Evolutionary conservation across 768 basidiomycete genomes (phyloP).

Genomic region (Serendipita indica): DNA sequence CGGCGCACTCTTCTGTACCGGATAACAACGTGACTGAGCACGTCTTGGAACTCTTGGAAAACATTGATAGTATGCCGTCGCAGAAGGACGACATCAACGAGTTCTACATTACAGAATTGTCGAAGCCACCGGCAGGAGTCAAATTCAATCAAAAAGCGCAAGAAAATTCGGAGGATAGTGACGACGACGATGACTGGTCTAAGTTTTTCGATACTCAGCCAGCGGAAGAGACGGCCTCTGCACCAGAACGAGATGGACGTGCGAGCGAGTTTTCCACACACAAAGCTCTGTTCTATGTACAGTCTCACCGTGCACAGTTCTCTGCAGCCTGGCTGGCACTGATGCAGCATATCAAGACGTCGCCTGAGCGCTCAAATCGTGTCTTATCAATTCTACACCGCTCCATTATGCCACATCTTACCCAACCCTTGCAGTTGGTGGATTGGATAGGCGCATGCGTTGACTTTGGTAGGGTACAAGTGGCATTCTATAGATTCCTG

Average conservation of each 20-base stretch:
- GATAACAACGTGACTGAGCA: constrained; percentile 28
- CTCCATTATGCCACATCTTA: constrained; percentile 70
- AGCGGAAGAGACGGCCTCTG: constrained; percentile 24
- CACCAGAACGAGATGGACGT: constrained; percentile 30
- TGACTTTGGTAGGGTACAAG: constrained; percentile 47
- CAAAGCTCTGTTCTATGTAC: constrained; percentile 59
- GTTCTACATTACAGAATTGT: constrained; percentile 66
- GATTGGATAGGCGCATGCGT: constrained; percentile 82
- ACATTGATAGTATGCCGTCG: constrained; percentile 59
- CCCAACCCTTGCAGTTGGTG: constrained; percentile 65
- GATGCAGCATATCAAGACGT: constrained; percentile 41
- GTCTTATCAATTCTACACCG: constrained; percentile 68
- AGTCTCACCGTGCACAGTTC: constrained; percentile 68
- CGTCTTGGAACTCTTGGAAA: constrained; percentile 51
- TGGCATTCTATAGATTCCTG: background rate
- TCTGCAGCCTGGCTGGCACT: constrained; percentile 67
- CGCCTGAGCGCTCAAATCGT: constrained; percentile 21
- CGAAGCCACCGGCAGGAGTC: constrained; percentile 28
- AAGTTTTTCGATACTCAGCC: constrained; percentile 60
- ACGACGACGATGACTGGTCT: constrained; percentile 52
- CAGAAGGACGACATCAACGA: constrained; percentile 48
- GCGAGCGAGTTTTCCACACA: constrained; percentile 55
- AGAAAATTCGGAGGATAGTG: constrained; percentile 24
- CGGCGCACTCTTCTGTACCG: constrained; percentile 23
- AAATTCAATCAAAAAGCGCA: constrained; percentile 24